Base-by-base conservation (phyloP, 257 asterid species). In the Anisodus acutangulus region DNA sequence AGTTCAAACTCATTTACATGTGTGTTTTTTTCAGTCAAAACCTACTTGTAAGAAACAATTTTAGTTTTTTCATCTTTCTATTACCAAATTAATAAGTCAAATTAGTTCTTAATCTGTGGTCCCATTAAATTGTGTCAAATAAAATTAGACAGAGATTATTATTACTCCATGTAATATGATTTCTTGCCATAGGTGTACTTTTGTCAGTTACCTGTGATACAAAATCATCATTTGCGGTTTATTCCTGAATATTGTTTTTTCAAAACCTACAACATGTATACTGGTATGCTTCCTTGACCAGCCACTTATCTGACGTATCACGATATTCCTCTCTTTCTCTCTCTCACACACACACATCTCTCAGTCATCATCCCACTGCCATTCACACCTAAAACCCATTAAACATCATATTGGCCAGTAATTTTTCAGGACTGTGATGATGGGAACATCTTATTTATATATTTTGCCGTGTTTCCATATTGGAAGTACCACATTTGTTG, bases 211-310 rank as follows among this genome's bases (percentile, higher is more conserved):
- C 9, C 17, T 35, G 9, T 45, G 35, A 45, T 71, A 59, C 80
- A 45, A 71, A n/a, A 71, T 71, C n/a, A 71, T 45, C 35, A 45
- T 71, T 71, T 43, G 16, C 35, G 8, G 58, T 47, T 71, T 45
- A 71, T 45, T 71, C 80, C 41, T 45, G 57, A n/a, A 71, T 9
- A 22, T 71, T 45, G 80, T 19, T 9, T 70, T 71, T 71, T 71
- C 39, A 10, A 35, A 67, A 67, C 12, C 9, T 35, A 66, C 72
- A 47, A 31, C 47, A 35, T 11, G 45, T 13, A 13, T 37, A 15
- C 74, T 67, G 47, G 5, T 67, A 35, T 67, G 22, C 51, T 67
- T 12, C 22, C 49, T 67, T 67, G 76, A 67, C 51, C 49, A 67
- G 76, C 51, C 76, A 37, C 37, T 67, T 3, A 9, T 67, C 49